Evolutionary conservation across 75 land plant genomes (phyloP), one percentile per base, ranked within the genome.

Genomic region (Azolla pinnata): DNA sequence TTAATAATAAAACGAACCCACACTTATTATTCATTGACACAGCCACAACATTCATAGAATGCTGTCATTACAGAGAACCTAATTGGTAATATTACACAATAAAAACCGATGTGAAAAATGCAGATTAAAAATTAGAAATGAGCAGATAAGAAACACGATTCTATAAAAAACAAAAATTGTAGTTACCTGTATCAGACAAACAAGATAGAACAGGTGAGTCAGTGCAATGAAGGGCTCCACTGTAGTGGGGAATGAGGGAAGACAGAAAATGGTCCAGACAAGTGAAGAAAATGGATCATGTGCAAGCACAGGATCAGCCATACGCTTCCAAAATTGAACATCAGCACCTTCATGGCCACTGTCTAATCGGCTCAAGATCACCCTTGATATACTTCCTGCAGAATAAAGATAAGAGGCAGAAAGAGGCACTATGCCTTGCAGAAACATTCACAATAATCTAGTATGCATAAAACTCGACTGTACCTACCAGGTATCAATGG

Each of bases 241-340:
- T 29, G 68, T 75, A 7, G 61, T 61, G 14, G 85, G 54, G 55
- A 93, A 72, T 54, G 87, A 78, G 16, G 98, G 98, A 24, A 93
- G 90, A 30, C 83, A 88, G 63, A 81, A 93, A n/a, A 93, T 75
- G 44, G 78, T 56, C 96, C 96, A 93, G 64, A 86, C 69, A 52
- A 93, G 68, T 0, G 98, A 81, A 58, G 90, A 84, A 48, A 93
- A 93, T 4, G 96, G 82, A 64, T 93, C 98, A 64, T 71, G 96
- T 52, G 75, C 64, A 57, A 93, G 70, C 52, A 93, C 64, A 21
- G 98, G 98, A 76, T 85, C 87, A 52, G 85, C 83, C 38, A 75
- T 69, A 26, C 79, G 75, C 44, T 75, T 82, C 90, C 83, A 93
- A 44, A 93, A 83, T 34, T 77, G 77, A 26, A 72, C 61, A 52